Evolutionary conservation across 2,329 filamentous ascomycete species (phyloP), one percentile per base, ranked within the genome.

Genomic region (Sclerotinia trifoliorum): DNA sequence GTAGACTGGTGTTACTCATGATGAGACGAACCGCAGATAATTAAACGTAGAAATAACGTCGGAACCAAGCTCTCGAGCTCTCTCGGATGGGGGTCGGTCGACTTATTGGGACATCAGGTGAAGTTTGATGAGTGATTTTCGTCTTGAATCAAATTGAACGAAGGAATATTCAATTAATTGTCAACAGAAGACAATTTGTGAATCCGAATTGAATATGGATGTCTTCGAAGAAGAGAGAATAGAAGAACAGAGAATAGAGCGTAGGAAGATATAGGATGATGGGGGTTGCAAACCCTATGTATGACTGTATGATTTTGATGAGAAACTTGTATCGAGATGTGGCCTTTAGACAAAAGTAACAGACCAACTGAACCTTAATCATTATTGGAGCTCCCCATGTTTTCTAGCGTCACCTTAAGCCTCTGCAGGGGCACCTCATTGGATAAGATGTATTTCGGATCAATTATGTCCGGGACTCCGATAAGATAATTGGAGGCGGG

Each of bases 1-100:
- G 54, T n/a, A 72, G 66, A 57, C 71, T 69, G 70, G 74, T 75
- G n/a, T 26, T 70, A 65, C 24, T 46, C 44, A 67, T 68, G 51
- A 66, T 66, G 65, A 65, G 8, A 63, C 39, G 46, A 44, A 49
- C 44, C 29, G 60, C 46, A 63, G 60, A 62, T 51, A 26, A 24
- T 26, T 21, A 8, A 21, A 57, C 8, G 21, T 46, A 24, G 11
- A 65, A 57, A n/a, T 44, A 13, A 17, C 51, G 21, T 26, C 60
- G 60, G 21, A 39, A 63, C 26, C 60, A 52, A 63, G 60, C 60
- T 29, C 56, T 67, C 48, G 39, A 67, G 56, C 57, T 67, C 17
- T 56, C 54, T 63, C 60, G n/a, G 51, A 63, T 63, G 60, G 32
- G 44, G 32, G 48, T 52, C 17, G 44, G n/a, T 60, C n/a, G 55